These are phyloP conservation scores for Cryphonectria nitschkei DNA, from an alignment of 2,329 filamentous ascomycete species.

Conservation along the genomic window DNA sequence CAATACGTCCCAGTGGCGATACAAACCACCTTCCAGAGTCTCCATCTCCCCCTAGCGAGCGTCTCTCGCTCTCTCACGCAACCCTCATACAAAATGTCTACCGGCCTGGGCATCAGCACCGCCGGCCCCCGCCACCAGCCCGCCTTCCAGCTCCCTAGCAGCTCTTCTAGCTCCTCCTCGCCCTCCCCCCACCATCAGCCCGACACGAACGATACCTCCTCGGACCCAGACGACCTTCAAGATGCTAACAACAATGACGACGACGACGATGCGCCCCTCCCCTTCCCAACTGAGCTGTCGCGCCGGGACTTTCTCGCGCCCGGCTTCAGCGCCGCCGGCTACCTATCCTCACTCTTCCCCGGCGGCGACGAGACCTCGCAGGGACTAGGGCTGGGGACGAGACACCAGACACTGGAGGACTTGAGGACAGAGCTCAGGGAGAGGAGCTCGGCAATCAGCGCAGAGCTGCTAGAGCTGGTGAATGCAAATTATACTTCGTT, in stretches of 20 bases:
- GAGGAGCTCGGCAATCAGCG: slow-evolving; percentile 76
- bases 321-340: slow-evolving; percentile 77
- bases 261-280: slow-evolving; percentile 66
- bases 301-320: slow-evolving; percentile 79
- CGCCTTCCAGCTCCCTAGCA: slow-evolving; percentile 32
- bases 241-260: slow-evolving; percentile 42
- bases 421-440: slow-evolving; percentile 83
- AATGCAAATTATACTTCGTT: slow-evolving; percentile 96
- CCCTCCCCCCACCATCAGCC: slow-evolving; percentile 33
- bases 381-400: slow-evolving; percentile 36
- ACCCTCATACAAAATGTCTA: slow-evolving; percentile 18
- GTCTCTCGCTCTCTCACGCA: too few species aligned
- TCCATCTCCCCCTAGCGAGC: neutral
- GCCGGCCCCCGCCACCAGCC: slow-evolving; percentile 15
- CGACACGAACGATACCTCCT: slow-evolving; percentile 34
- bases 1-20: neutral
- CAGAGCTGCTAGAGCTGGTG: slow-evolving; percentile 90
- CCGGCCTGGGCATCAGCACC: slow-evolving; percentile 21
- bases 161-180: slow-evolving; percentile 38
- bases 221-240: slow-evolving; percentile 46
- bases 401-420: slow-evolving; percentile 96
- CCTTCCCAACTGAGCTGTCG: slow-evolving; percentile 84
- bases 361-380: slow-evolving; percentile 33
- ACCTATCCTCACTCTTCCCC: slow-evolving; percentile 61
- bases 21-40: neutral